Percentiles rank a stretch among this genome's conserved stretches.
These are phyloP conservation scores for Saccharum hybrid DNA, from an alignment of 202 grass and related monocot genomes.

Conservation along the genomic window DNA sequence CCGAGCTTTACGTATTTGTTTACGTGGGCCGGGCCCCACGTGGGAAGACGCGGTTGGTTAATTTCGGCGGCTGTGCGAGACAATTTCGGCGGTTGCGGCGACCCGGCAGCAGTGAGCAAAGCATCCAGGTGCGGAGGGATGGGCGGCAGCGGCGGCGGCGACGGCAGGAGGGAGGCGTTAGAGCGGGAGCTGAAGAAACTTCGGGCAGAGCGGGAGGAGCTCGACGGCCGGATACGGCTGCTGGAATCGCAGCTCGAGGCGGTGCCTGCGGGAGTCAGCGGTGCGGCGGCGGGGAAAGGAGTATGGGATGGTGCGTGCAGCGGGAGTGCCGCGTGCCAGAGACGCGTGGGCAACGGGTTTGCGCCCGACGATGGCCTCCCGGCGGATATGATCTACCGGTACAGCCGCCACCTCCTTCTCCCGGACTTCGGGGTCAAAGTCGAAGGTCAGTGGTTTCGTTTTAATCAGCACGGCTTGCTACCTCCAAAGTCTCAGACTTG, in stretches of 20 bases:
- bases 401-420: constrained; percentile 87
- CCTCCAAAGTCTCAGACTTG: background rate
- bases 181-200: constrained; percentile 59
- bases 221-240: constrained; percentile 60
- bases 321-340: constrained; percentile 20
- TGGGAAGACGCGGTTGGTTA: background rate
- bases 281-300: background rate
- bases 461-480: background rate
- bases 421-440: constrained; percentile 90
- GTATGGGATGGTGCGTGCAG: background rate
- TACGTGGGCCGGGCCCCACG: background rate
- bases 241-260: constrained; percentile 60
- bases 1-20: background rate
- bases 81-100: background rate
- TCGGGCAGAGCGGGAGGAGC: constrained; percentile 53
- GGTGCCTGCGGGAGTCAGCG: background rate
- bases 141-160: constrained; percentile 35
- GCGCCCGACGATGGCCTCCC: constrained; percentile 27
- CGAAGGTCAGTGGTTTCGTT: constrained; percentile 55
- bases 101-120: constrained; percentile 14
- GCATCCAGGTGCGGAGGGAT: constrained; percentile 17
- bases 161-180: constrained; percentile 39
- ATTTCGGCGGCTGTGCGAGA: background rate
- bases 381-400: constrained; percentile 75
- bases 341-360: background rate